phyloP scores from a whole-genome alignment of 352 stramenopile species.

The Phytophthora ramorum region DNA sequence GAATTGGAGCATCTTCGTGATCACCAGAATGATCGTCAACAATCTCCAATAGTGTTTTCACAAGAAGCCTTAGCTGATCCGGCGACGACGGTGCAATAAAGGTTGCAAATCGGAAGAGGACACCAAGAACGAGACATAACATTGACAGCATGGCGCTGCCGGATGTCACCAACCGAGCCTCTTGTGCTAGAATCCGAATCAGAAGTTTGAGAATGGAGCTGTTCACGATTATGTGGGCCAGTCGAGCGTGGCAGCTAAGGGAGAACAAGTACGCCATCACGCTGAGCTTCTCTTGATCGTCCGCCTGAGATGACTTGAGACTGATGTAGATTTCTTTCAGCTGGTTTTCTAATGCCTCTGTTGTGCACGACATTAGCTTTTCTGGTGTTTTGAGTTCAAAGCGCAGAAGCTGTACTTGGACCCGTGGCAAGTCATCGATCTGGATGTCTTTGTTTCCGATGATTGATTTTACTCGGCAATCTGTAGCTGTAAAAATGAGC shows the following conservation, averaged over 20 bases:
- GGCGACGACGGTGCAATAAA: constrained; percentile 71
- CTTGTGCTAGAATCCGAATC: constrained; percentile 56
- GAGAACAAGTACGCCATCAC: constrained; percentile 68
- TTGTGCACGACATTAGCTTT: constrained; percentile 48
- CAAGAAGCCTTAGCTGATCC: constrained; percentile 61
- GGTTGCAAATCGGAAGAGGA: constrained; percentile 74
- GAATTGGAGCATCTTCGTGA: not conserved
- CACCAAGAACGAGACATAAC: constrained; percentile 65
- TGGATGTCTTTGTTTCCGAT: constrained; percentile 65
- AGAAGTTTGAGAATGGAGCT: constrained; percentile 77
- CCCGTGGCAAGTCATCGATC: constrained; percentile 28
- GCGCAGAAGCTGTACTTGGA: constrained; percentile 38
- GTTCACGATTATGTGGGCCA: constrained; percentile 87
- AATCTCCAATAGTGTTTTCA: constrained; percentile 43
- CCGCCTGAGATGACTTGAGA: constrained; percentile 47
- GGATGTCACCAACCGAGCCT: constrained; percentile 19
- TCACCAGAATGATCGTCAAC: not conserved
- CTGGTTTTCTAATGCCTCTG: constrained; percentile 68
- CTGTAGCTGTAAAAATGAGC: constrained; percentile 65
- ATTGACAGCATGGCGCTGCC: constrained; percentile 41
- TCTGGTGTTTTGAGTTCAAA: constrained; percentile 52
- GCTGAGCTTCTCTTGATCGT: constrained; percentile 50
- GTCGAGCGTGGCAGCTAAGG: constrained; percentile 55
- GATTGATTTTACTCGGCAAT: constrained; percentile 71
- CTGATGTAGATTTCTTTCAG: constrained; percentile 80